Evolutionary conservation across 2,329 filamentous ascomycete species (phyloP), one percentile per base, ranked within the genome.

Genomic region (Ophiosphaerella korrae): DNA sequence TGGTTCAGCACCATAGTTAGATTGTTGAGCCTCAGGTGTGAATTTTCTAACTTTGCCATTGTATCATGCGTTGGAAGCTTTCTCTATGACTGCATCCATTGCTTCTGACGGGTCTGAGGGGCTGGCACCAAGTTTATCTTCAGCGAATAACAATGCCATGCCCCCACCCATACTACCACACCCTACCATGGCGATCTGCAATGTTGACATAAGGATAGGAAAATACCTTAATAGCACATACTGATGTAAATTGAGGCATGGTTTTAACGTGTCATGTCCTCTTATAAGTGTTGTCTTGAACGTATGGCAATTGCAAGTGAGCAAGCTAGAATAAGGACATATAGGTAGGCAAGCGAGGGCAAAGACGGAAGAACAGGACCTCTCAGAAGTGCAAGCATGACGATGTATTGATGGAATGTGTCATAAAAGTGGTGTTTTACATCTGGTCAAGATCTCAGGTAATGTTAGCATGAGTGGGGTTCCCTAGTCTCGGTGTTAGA

Each of bases 101-200:
- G 75, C 77, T 18, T 79, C 73, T 26, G 75, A 78, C 0, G 81
- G 80, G 58, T 86, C 83, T 45, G 78, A 78, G 12, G 85, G 75
- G 9, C 76, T 79, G n/a, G 86, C 80, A 18, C 80, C 70, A 26
- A 82, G 71, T 29, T 78, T 81, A 39, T 82, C 74, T 57, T 86
- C 83, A 13, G 82, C 82, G 52, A 85, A 82, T 3, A 85, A 75
- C 12, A 86, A 71, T 8, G 81, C 77, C 78, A 86, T 82, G 50
- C 79, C 81, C 3, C 78, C 79, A n/a, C 83, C 84, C 81, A 85
- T 87, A 58, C 77, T 80, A 4, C 83, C 83, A 14, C 78, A 81
- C 18, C 82, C 82, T 34, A 85, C 78, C 74, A 85, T 81, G 43
- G 80, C 82, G 53, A 85, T 70, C 77, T 82, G 1, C n/a, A 0